Evolutionary conservation across 2,329 filamentous ascomycete genomes (phyloP), one percentile per base, ranked within the genome.

Genomic region (Ophiostoma himal-ulmi): DNA sequence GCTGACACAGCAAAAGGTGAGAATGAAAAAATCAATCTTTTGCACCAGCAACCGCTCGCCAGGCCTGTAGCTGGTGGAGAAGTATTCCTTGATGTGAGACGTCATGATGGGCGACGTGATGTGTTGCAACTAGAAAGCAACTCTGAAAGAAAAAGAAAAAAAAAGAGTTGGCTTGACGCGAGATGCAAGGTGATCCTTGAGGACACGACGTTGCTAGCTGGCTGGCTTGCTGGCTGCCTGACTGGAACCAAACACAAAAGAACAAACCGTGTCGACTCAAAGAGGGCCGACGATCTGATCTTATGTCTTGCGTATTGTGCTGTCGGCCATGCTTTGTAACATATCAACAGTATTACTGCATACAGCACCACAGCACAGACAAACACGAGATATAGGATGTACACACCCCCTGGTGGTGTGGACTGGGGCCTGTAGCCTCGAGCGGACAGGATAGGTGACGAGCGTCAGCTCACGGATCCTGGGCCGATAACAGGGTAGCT

Each of bases 1-100:
- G 73, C 81, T 83, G 68, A 89, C 75, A 75, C 86, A 89, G 77
- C 87, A 89, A 75, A 89, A 89, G 0, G 84, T 87, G 64, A 89
- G 77, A 74, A 89, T 88, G 78, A 88, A 89, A 74, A 88, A 88
- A 75, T 89, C 87, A 67, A 74, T 71, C 70, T 75, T 75, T 48
- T 73, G 73, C 34, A 75, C 66, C 39, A 75, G 72, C 69, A 68
- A 30, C 17, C 75, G 60, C 83, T 75, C 48, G 81, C 74, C 60
- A 75, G 74, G 74, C 67, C 67, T 62, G 68, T 74, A 74, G 57
- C 67, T 68, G 37, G 17, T 57, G 10, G 34, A 34, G 67, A 75
- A 72, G 68, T 74, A 75, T 57, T 70, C 71, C 52, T 26, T 48
- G 22, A 75, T 14, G 66, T 69, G 70, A 5, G 73, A 73, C 34